These are phyloP conservation scores for Nakaseomyces bracarensis DNA, from an alignment of 1,139 yeast genomes.

Conservation along the genomic window DNA sequence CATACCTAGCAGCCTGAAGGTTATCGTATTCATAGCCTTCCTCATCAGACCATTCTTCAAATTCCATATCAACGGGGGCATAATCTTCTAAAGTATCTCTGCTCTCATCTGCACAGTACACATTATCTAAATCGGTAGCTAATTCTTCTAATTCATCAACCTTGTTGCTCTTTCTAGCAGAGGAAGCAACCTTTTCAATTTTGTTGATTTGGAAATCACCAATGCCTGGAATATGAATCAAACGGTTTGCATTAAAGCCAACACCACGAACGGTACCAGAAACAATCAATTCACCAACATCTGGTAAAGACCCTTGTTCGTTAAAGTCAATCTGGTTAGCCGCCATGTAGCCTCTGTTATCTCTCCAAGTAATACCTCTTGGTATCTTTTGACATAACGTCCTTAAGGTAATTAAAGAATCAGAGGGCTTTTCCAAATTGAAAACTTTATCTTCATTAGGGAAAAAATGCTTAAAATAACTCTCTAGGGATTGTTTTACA, in stretches of 20 bases:
- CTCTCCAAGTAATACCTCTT: slow-evolving; percentile 83
- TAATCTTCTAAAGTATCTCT: slow-evolving; percentile 64
- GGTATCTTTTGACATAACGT: slow-evolving; percentile 80
- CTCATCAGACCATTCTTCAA: slow-evolving; percentile 42
- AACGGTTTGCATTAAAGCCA: slow-evolving; percentile 68
- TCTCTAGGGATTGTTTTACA: slow-evolving; percentile 68
- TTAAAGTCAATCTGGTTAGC: slow-evolving; percentile 56
- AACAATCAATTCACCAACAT: slow-evolving; percentile 42
- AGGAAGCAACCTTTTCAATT: slow-evolving; percentile 43
- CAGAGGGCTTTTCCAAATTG: slow-evolving; percentile 60
- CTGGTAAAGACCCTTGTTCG: slow-evolving; percentile 24
- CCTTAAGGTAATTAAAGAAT: slow-evolving; percentile 64
- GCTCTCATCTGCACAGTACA: slow-evolving; percentile 41
- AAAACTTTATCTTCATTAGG: slow-evolving; percentile 75
- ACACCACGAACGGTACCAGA: slow-evolving; percentile 84
- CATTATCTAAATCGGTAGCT: slow-evolving; percentile 18
- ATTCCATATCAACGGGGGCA: slow-evolving; percentile 46
- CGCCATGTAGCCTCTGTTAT: slow-evolving; percentile 74
- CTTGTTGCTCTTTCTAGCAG: slow-evolving; percentile 16
- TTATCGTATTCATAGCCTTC: slow-evolving; percentile 39
- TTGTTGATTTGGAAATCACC: slow-evolving; percentile 80
- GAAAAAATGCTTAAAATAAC: slow-evolving; percentile 83
- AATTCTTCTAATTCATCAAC: slow-evolving; percentile 15
- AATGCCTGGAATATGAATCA: slow-evolving; percentile 77
- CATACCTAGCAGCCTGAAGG: slow-evolving; percentile 55